Evolutionary conservation across 2,329 filamentous ascomycete genomes (phyloP), one percentile per base, ranked within the genome.

Genomic region (Celoporthe dispersa): DNA sequence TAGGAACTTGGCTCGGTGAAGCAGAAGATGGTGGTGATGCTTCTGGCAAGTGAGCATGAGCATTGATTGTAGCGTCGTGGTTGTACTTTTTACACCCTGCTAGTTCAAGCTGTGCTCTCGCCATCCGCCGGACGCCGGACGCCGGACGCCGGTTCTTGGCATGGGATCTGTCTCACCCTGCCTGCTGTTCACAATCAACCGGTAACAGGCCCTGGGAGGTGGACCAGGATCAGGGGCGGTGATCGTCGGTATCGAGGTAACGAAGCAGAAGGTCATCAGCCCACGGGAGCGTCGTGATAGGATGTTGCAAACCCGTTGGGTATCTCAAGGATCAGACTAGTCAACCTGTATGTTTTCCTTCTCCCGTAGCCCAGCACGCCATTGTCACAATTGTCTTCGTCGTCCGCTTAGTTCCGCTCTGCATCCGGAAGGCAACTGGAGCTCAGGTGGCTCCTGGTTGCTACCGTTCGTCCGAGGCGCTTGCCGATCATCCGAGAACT

Each of bases 281-380:
- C 31, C 60, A 41, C 16, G 37, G 60, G 35, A 31, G 35, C 25
- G 28, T 28, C n/a, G n/a, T 63, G 60, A 63, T 63, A 39, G 37
- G 60, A 8, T 19, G 35, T 44, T 63, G 60, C 19, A 63, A 39
- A 44, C 60, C 60, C 37, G 37, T 28, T 41, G n/a, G 22, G 8
- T 28, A 19, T 25, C 35, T 39, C 28, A 19, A 25, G 19, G n/a
- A 28, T 8, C 33, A 39, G n/a, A 37, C 39, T 39, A 35, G 11
- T n/a, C n/a, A 22, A 39, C 8, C 33, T n/a, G 37, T 25, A 25
- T 16, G 8, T 28, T 8, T 41, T 5, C 6, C 35, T 16, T 12
- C 19, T 6, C 19, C 8, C 33, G 35, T 61, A 39, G 8, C 12
- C 37, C 35, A 63, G 60, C 60, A 41, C 33, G 60, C 19, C 33